A percentile compares a stretch with the other conserved stretches of the same genome.
Conservation (phyloP, 192 early-diverging fungal species). For the Umbelopsis vinacea region DNA sequence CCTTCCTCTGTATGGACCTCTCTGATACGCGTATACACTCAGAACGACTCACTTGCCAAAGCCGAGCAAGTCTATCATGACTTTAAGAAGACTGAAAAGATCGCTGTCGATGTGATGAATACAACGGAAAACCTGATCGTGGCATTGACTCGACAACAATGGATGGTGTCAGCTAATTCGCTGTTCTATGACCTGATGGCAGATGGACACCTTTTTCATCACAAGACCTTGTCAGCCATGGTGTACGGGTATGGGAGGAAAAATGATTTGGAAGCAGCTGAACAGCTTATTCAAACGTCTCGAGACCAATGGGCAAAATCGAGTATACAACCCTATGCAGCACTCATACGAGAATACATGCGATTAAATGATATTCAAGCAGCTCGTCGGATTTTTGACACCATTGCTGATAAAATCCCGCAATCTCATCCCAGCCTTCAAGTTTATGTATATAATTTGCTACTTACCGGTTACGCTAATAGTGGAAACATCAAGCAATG, state of each 20-base stretch:
- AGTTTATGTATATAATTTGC: neutral
- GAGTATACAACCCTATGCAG: neutral
- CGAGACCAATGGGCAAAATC: neutral
- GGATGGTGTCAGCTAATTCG: slow-evolving; percentile 7
- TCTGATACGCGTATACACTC: slow-evolving; percentile 2
- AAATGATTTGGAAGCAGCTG: slow-evolving; percentile 8
- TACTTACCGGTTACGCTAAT: slow-evolving; percentile 2
- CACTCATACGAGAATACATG: slow-evolving; percentile 21
- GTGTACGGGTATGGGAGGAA: neutral
- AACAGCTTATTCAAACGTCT: neutral
- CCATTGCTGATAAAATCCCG: neutral
- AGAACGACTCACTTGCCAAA: neutral
- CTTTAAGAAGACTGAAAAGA: neutral
- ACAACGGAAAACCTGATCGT: neutral
- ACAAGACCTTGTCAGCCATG: neutral
- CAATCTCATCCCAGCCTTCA: neutral
- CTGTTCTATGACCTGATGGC: slow-evolving; percentile 24
- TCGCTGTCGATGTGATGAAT: neutral
- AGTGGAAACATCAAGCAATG: neutral
- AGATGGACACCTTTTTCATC: slow-evolving; percentile 17
- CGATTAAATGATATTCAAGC: neutral
- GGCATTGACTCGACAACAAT: neutral
- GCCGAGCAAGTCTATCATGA: slow-evolving; percentile 26
- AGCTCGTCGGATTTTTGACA: slow-evolving; percentile 14
- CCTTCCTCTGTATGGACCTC: neutral